A percentile compares a stretch with the other conserved stretches of the same genome.
Evolutionary conservation across 1,139 yeast genomes (phyloP).

Genomic region (Candida sanyaensis): DNA sequence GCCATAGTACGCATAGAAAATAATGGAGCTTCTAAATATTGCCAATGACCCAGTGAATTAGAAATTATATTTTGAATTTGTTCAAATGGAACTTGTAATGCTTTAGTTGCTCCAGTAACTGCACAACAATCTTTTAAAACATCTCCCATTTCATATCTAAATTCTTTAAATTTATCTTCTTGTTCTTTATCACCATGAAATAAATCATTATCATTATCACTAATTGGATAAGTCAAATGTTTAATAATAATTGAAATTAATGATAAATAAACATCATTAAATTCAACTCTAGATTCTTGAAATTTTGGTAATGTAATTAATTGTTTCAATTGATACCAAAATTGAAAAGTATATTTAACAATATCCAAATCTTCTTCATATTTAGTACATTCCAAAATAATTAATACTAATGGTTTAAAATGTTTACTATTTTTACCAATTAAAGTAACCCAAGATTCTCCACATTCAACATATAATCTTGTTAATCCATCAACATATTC

Average conservation of each 20-base stretch:
- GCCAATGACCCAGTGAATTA: conserved; percentile 60
- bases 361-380: conserved; percentile 83
- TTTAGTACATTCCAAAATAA: conserved; percentile 61
- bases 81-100: conserved; percentile 64
- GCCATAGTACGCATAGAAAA: conserved; percentile 96
- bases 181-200: conserved; percentile 72
- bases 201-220: conserved; percentile 38
- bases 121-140: conserved; percentile 93
- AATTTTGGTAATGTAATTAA: conserved; percentile 66
- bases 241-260: conserved; percentile 67
- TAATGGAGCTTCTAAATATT: conserved; percentile 84
- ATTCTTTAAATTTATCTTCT: conserved; percentile 91
- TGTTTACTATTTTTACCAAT: conserved; percentile 73
- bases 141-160: conserved; percentile 96
- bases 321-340: conserved; percentile 86
- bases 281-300: conserved; percentile 56
- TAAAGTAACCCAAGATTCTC: conserved; percentile 92
- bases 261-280: conserved; percentile 61
- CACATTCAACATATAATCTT: conserved; percentile 85
- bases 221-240: conserved; percentile 76
- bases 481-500: conserved; percentile 75
- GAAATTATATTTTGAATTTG: conserved; percentile 47
- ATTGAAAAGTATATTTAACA: conserved; percentile 86
- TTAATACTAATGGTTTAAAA: conserved; percentile 76
- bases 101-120: conserved; percentile 74